Evolutionary conservation across 805 yeast genomes (phyloP).

Genomic region (Henningerozyma blattae): DNA sequence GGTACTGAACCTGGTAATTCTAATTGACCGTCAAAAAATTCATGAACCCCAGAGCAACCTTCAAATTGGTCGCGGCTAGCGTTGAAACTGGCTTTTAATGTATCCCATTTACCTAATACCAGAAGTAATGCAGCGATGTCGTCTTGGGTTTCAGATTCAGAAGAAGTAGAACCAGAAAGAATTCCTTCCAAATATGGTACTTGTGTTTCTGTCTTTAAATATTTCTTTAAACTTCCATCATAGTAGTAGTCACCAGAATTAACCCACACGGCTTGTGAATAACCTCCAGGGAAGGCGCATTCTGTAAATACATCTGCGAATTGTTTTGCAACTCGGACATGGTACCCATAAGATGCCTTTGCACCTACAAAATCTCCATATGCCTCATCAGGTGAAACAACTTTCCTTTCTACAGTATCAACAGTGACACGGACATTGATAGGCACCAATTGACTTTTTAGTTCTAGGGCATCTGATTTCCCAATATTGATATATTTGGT

Average conservation of each 20-base stretch:
- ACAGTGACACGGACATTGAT: constrained; percentile 73
- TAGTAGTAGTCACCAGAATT: constrained; percentile 55
- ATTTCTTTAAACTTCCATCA: constrained; percentile 19
- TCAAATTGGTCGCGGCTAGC: constrained; percentile 38
- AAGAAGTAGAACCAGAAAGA: constrained; percentile 9
- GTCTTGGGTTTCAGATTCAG: constrained; percentile 11
- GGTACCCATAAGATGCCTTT: constrained; percentile 56
- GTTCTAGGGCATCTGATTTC: constrained; percentile 41
- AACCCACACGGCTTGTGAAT: constrained; percentile 52
- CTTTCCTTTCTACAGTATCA: constrained; percentile 43
- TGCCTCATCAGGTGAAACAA: constrained; percentile 63
- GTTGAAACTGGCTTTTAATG: constrained; percentile 40
- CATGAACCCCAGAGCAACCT: constrained; percentile 41
- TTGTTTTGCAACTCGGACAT: constrained; percentile 51
- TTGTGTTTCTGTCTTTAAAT: constrained; percentile 10
- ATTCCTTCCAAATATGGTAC: constrained; percentile 21
- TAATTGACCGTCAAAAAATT: constrained; percentile 58
- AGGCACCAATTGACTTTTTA: constrained; percentile 53
- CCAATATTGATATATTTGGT: constrained; percentile 79
- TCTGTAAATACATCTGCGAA: constrained; percentile 63
- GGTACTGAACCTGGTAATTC: constrained; percentile 39
- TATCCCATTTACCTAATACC: constrained; percentile 53
- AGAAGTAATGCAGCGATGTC: constrained; percentile 30
- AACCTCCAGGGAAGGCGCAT: constrained; percentile 53
- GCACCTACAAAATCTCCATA: constrained; percentile 50